Percentiles rank a stretch among this genome's conserved stretches.
These are phyloP conservation scores for Penicillium silybi DNA, from an alignment of 495 filamentous ascomycete species.

Conservation along the genomic window DNA sequence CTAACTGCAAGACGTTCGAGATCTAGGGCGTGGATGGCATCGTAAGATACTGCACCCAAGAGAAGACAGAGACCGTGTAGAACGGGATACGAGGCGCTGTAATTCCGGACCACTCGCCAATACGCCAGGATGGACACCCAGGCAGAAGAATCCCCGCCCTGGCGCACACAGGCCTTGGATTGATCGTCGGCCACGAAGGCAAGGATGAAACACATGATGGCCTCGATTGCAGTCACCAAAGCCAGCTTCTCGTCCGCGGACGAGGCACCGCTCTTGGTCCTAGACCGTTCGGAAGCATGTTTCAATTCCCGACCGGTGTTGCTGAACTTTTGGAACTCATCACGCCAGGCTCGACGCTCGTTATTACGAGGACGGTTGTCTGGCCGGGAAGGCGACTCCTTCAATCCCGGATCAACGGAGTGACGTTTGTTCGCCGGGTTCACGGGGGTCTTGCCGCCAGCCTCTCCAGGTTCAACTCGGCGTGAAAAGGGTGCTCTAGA, in stretches of 20 bases:
- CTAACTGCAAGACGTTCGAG: conserved; percentile 42
- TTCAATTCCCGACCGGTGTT: conserved; percentile 47
- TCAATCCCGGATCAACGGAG: conserved; percentile 25
- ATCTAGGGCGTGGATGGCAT: conserved; percentile 43
- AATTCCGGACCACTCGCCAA: conserved; percentile 41
- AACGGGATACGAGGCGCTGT: conserved; percentile 32
- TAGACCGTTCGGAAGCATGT: conserved; percentile 42
- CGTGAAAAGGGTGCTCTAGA: conserved; percentile 20
- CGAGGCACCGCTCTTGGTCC: conserved; percentile 29
- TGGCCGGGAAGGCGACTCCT: conserved; percentile 27
- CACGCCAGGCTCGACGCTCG: conserved; percentile 42
- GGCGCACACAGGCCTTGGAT: conserved; percentile 29
- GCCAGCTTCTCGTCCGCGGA: conserved; percentile 37
- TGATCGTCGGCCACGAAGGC: conserved; percentile 48
- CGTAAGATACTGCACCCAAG: conserved; percentile 46
- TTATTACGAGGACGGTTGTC: conserved; percentile 28
- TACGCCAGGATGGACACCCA: conserved; percentile 51
- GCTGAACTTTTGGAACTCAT: conserved; percentile 41
- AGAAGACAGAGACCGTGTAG: conserved; percentile 42
- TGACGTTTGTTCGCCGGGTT: conserved; percentile 23
- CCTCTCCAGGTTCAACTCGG: conserved; percentile 24
- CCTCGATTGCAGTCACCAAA: conserved; percentile 43
- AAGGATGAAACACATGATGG: conserved; percentile 48
- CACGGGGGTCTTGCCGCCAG: conserved; percentile 28
- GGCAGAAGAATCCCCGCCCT: conserved; percentile 36